Conservation (phyloP, 1,284 basidiomycete genomes). For the Ceratobasidium theobromae region DNA sequence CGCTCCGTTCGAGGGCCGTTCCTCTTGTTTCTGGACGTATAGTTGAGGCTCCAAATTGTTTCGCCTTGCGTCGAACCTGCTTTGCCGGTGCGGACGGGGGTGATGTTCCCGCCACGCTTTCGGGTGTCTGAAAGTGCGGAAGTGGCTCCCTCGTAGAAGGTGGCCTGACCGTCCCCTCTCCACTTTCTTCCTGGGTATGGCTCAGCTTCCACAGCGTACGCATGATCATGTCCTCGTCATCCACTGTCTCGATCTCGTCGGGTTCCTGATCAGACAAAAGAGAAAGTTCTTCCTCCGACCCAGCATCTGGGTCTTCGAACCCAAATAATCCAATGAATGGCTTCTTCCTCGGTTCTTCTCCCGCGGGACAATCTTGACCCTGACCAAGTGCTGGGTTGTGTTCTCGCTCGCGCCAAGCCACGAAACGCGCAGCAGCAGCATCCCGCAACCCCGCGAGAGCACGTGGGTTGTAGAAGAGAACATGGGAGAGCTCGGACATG, state of each 20-base stretch:
- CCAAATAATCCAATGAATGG: conserved; percentile 19
- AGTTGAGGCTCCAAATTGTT: neutral
- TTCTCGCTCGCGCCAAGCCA: conserved; percentile 30
- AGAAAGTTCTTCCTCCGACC: conserved; percentile 1
- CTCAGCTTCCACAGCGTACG: conserved; percentile 14
- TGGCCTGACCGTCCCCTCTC: neutral
- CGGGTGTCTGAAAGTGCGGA: conserved; percentile 1
- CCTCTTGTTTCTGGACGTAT: neutral
- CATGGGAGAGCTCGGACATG: conserved; percentile 23
- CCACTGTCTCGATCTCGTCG: neutral
- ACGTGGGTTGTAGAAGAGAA: conserved; percentile 27
- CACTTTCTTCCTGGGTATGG: neutral
- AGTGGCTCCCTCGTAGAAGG: neutral
- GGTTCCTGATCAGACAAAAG: neutral
- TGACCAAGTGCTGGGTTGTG: neutral
- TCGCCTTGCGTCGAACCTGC: neutral
- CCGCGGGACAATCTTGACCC: neutral
- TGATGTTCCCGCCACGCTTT: conserved; percentile 2
- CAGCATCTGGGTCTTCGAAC: conserved; percentile 29
- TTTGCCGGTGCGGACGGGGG: neutral
- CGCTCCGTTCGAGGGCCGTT: conserved; percentile 10
- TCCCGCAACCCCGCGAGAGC: conserved; percentile 16
- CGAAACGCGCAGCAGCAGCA: conserved; percentile 30
- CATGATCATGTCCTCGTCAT: conserved; percentile 19
- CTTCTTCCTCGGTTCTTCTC: neutral